Conservation (phyloP, 768 basidiomycete genomes). For the Amanita subjunquillea region DNA sequence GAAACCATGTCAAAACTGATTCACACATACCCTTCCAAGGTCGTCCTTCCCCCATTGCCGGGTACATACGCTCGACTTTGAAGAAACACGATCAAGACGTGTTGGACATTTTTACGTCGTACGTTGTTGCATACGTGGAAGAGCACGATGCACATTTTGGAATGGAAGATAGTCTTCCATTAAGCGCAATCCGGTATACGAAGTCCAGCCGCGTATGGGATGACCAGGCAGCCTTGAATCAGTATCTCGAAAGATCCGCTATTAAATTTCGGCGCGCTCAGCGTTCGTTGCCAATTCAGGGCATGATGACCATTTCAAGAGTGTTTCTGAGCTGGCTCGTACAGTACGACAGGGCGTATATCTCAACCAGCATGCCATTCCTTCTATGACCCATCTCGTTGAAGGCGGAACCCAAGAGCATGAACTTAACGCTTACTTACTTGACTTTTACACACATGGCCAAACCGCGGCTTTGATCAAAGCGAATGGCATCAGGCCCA, state of each 20-base stretch:
- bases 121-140: conserved; percentile 38
- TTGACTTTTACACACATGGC: conserved; percentile 64
- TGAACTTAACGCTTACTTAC: conserved; percentile 51
- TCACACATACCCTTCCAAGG: conserved; percentile 41
- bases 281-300: conserved; percentile 62
- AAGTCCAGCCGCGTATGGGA: neutral
- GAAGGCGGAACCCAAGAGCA: conserved; percentile 10
- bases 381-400: conserved; percentile 33
- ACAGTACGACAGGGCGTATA: conserved; percentile 44
- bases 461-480: conserved; percentile 34
- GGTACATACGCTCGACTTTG: conserved; percentile 29
- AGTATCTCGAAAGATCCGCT: conserved; percentile 26
- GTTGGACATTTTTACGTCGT: conserved; percentile 42
- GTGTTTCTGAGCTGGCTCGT: conserved; percentile 38
- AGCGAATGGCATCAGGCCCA: conserved; percentile 49
- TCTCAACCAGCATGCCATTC: conserved; percentile 50
- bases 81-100: conserved; percentile 37
- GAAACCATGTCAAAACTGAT: conserved; percentile 23
- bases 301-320: conserved; percentile 42
- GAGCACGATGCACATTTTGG: conserved; percentile 28
- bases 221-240: conserved; percentile 17
- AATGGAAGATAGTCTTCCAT: conserved; percentile 34
- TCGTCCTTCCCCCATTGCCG: conserved; percentile 43
- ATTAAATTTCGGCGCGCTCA: conserved; percentile 39
- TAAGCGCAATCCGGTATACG: conserved; percentile 26